Base-by-base conservation (phyloP, 805 yeast species). In the Monosporozyma solicola region DNA sequence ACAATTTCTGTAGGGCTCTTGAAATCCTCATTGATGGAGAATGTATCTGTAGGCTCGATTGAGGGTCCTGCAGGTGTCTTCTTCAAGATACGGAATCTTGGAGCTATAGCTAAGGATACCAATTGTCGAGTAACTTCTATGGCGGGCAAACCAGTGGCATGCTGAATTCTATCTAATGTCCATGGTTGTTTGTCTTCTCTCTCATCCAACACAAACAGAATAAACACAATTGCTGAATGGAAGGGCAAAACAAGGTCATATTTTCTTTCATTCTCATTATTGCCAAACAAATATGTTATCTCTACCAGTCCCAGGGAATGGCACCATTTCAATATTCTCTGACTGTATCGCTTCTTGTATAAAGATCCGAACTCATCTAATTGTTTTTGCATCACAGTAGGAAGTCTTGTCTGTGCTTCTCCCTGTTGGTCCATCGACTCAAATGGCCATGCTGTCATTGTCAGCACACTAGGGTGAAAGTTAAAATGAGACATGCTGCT, bases 241-340 rank as follows among this genome's bases (percentile, higher is more conserved):
- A 95, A 77, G 0, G 97, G 84, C 80, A 90, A 77, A 56, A 82
- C 86, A 45, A 91, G 77, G 54, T 87, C 91, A 62, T 92, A 91
- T 13, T 35, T 22, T 24, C 31, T 31, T 33, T 5, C 6, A 20
- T 24, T 13, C 11, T 43, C 31, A 24, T 24, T n/a, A 24, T 24
- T 16, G 3, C 46, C 46, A 24, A 47, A 47, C 41, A 20, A 35
- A 1, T 84, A 78, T 48, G 80, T 78, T 52, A 92, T 74, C 61
- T 91, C 97, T 54, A 88, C 83, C 5, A 87, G 80, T 5, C 97
- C 96, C 62, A 87, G 79, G 58, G 83, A 82, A 25, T 91, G 87
- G 39, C 89, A 83, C 97, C 97, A 94, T 8, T 71, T 72, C 48
- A 86, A 64, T 48, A 72, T 74, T 58, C 95, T 72, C 9, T 88